phyloP scores from a whole-genome alignment of 2,329 filamentous ascomycete species.

The Emmonsiellopsis sp. region DNA sequence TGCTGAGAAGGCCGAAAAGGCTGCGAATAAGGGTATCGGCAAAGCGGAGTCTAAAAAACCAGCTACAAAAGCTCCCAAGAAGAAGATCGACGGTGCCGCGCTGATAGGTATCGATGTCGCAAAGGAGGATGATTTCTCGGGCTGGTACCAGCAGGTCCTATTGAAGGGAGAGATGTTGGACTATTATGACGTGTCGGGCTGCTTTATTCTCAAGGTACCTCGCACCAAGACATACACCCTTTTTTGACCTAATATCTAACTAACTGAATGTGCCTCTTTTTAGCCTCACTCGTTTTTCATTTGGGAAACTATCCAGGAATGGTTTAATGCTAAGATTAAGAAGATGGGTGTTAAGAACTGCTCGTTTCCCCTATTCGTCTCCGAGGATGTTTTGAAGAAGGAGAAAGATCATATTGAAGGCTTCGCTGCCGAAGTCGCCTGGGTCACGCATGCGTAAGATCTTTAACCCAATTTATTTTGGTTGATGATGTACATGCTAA shows the following conservation, averaged over 20 bases:
- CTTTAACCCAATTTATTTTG: background rate
- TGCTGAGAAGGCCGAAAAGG: slow-evolving; percentile 31
- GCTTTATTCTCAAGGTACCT: slow-evolving; percentile 75
- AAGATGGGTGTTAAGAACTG: slow-evolving; percentile 87
- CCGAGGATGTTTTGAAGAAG: slow-evolving; percentile 70
- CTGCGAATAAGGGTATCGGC: slow-evolving; percentile 27
- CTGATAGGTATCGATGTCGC: slow-evolving; percentile 79
- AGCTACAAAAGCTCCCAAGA: slow-evolving; percentile 34
- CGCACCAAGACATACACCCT: background rate
- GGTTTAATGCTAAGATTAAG: slow-evolving; percentile 63
- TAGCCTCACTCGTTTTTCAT: slow-evolving; percentile 56
- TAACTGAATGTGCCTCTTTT: slow-evolving; percentile 6
- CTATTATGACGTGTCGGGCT: slow-evolving; percentile 96
- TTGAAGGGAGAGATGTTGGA: slow-evolving; percentile 96
- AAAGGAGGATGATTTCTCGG: slow-evolving; percentile 78
- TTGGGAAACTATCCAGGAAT: slow-evolving; percentile 56
- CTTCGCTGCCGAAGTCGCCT: slow-evolving; percentile 66
- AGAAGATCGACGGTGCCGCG: slow-evolving; percentile 51
- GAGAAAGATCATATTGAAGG: slow-evolving; percentile 98
- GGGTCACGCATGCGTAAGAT: slow-evolving; percentile 41
- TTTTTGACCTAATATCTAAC: slow-evolving; percentile 1
- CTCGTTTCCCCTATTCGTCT: slow-evolving; percentile 95
- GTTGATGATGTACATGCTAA: slow-evolving; percentile 16
- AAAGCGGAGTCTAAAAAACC: slow-evolving; percentile 40
- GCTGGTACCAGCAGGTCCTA: slow-evolving; percentile 97